Conservation (phyloP, 2,329 filamentous ascomycete species). For the Exophiala bonariae region DNA sequence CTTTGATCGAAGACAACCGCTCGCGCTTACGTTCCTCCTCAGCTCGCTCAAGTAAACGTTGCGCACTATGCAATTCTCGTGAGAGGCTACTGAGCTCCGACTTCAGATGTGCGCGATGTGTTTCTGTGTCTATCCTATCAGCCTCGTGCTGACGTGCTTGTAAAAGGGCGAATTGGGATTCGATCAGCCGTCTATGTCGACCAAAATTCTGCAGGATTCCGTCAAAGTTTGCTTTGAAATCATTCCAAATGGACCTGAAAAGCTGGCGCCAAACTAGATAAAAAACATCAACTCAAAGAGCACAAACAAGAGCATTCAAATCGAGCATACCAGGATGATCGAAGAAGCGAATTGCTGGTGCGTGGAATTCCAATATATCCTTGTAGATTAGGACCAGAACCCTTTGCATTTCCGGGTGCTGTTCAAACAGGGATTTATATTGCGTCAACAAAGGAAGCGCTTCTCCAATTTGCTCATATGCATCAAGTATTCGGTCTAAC, state of each 20-base stretch:
- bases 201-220: conserved; percentile 25
- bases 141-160: conserved; percentile 22
- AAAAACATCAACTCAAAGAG: too few relatives aligned
- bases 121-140: neutral
- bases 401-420: conserved; percentile 17
- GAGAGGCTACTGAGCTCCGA: neutral
- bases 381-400: conserved; percentile 22
- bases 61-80: neutral
- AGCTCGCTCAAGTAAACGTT: conserved; percentile 1
- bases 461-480: conserved; percentile 28
- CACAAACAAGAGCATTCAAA: too few relatives aligned
- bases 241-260: conserved; percentile 30
- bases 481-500: conserved; percentile 24
- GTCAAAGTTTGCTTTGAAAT: conserved; percentile 21
- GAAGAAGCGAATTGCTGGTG: conserved; percentile 21
- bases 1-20: conserved; percentile 14
- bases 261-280: conserved; percentile 31
- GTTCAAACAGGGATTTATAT: conserved; percentile 23
- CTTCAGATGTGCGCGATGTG: neutral
- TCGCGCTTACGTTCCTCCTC: neutral
- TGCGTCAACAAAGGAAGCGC: conserved; percentile 24
- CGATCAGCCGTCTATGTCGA: conserved; percentile 23
- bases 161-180: conserved; percentile 23
- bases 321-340: conserved; percentile 21
- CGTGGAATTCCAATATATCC: conserved; percentile 27